Conservation (phyloP, 2,329 filamentous ascomycete species). For the Arthrobotrys musiformis region DNA sequence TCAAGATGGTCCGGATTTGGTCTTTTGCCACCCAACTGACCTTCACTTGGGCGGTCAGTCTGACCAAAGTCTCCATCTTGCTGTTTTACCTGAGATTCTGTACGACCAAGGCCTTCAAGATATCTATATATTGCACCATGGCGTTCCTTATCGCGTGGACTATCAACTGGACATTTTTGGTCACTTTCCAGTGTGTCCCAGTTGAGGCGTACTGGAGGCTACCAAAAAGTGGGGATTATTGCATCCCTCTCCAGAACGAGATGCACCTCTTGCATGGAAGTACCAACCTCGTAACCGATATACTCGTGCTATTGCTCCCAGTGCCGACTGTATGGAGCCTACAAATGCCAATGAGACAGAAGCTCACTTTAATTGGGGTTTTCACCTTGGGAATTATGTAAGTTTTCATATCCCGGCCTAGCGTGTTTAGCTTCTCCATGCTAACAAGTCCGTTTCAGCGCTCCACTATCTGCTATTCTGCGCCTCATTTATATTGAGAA, state of each 20-base stretch:
- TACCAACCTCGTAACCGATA: conserved; percentile 71
- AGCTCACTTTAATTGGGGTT: conserved; percentile 65
- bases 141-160: conserved; percentile 60
- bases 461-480: conserved; percentile 45
- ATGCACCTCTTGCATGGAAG: conserved; percentile 69
- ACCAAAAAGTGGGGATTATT: conserved; percentile 60
- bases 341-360: conserved; percentile 66
- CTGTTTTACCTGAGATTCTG: conserved; percentile 63
- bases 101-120: conserved; percentile 60
- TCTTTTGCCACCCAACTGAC: conserved; percentile 61
- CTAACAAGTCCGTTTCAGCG: conserved; percentile 27
- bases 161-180: conserved; percentile 62
- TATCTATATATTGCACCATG: conserved; percentile 60
- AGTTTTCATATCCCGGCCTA: conserved; percentile 58
- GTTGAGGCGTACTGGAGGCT: conserved; percentile 61
- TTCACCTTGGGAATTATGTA: conserved; percentile 68
- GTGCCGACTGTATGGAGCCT: conserved; percentile 66
- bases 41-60: conserved; percentile 62
- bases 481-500: conserved; percentile 49
- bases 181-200: conserved; percentile 63
- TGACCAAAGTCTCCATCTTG: conserved; percentile 65
- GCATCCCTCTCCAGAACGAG: conserved; percentile 65
- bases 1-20: conserved; percentile 38
- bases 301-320: conserved; percentile 68
- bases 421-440: neutral